Evolutionary conservation across 495 filamentous ascomycete genomes (phyloP).

Genomic region (Echria macrotheca): DNA sequence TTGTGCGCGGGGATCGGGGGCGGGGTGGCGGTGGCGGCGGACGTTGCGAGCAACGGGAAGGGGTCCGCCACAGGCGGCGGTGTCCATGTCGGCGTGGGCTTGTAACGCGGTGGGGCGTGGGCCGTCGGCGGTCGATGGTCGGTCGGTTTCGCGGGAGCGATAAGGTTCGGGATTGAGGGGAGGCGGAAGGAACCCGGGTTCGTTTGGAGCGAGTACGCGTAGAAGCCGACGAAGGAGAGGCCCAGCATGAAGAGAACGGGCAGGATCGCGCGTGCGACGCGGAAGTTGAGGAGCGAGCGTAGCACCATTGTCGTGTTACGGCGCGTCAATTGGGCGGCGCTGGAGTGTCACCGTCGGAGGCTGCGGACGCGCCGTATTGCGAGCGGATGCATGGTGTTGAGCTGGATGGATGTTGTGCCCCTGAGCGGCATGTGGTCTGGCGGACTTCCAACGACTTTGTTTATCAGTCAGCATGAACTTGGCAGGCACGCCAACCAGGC

Average conservation of each 20-base stretch:
- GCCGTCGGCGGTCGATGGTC: conserved; percentile 22
- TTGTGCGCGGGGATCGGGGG: conserved; percentile 44
- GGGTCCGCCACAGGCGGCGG: conserved; percentile 31
- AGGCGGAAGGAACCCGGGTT: conserved; percentile 18
- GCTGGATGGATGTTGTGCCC: too few relatives aligned
- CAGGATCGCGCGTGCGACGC: background rate
- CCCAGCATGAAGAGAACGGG: background rate
- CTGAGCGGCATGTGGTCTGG: too few relatives aligned
- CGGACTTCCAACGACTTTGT: too few relatives aligned
- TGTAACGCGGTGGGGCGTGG: conserved; percentile 30
- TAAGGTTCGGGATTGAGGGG: conserved; percentile 16
- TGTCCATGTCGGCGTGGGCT: conserved; percentile 25
- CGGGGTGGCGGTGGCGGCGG: conserved; percentile 27
- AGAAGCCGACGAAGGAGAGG: conserved; percentile 21
- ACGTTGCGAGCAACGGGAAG: conserved; percentile 29
- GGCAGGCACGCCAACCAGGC: too few relatives aligned
- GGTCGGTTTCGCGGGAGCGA: conserved; percentile 14
- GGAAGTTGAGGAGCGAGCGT: background rate
- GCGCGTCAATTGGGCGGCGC: background rate
- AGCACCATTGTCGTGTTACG: conserved; percentile 6
- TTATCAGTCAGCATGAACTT: too few relatives aligned
- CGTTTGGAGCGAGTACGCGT: conserved; percentile 14
- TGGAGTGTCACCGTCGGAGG: too few relatives aligned
- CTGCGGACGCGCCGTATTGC: too few relatives aligned
- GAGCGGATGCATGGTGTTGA: too few relatives aligned